These are phyloP conservation scores for Geosmithia flava DNA, from an alignment of 2,329 filamentous ascomycete species.

Conservation along the genomic window DNA sequence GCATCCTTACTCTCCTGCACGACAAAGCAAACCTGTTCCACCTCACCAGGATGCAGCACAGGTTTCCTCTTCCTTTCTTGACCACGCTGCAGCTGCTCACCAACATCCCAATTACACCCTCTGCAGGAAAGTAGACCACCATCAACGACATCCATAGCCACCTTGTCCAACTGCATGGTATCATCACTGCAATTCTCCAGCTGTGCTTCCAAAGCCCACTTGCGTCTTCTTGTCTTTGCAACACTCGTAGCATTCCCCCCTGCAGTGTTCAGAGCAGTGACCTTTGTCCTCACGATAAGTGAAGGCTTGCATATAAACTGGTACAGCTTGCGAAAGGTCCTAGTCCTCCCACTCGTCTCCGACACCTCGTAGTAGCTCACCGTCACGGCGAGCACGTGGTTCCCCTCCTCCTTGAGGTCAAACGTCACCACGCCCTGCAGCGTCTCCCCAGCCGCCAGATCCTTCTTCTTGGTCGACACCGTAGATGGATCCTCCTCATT, in stretches of 20 bases:
- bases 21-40: slow-evolving; percentile 55
- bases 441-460: slow-evolving; percentile 51
- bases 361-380: slow-evolving; percentile 86
- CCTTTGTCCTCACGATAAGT: slow-evolving; percentile 82
- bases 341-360: slow-evolving; percentile 55
- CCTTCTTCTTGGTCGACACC: slow-evolving; percentile 12
- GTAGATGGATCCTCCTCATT: neutral
- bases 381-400: slow-evolving; percentile 85
- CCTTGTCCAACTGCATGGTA: slow-evolving; percentile 62
- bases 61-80: slow-evolving; percentile 21
- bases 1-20: slow-evolving; percentile 14
- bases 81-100: slow-evolving; percentile 6
- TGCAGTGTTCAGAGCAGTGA: slow-evolving; percentile 41
- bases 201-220: slow-evolving; percentile 83
- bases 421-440: slow-evolving; percentile 75
- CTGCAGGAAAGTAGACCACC: slow-evolving; percentile 34
- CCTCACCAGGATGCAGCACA: slow-evolving; percentile 48
- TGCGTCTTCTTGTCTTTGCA: slow-evolving; percentile 3
- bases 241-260: neutral
- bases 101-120: slow-evolving; percentile 45
- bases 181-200: slow-evolving; percentile 88
- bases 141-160: slow-evolving; percentile 39
- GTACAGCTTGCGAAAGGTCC: slow-evolving; percentile 90
- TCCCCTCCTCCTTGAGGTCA: slow-evolving; percentile 86
- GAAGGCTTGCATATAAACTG: slow-evolving; percentile 91